Evolutionary conservation across 148 eudicot genomes (phyloP), one percentile per base, ranked within the genome.

Genomic region (Silene conica): DNA sequence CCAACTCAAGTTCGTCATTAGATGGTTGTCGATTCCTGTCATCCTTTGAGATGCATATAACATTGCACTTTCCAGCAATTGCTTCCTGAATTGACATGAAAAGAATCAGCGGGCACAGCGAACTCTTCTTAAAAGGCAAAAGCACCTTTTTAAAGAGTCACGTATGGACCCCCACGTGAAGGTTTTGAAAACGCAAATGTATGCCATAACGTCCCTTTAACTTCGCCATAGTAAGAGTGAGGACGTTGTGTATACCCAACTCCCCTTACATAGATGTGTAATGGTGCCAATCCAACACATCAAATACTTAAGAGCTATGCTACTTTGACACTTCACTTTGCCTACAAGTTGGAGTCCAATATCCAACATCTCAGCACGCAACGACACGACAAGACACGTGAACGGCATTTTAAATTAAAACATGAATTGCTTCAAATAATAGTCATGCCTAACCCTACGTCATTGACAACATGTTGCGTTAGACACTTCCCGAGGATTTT

Each of bases 1-100:
- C 90, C 85, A 69, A 61, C 71, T 82, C 60, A 73, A 88, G 69
- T 73, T 92, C 91, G 75, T 84, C 80, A n/a, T 2, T 73, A 19
- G 91, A 85, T 63, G 97, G 97, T 79, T 84, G 88, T 54, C 82
- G 84, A 69, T 90, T 92, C 77, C 91, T 83, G 61, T 58, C 76
- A 78, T 92, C 92, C 84, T 82, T 84, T 19, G 91, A 90, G 63
- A 76, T 83, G 86, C 97, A 90, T 46, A 92, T 78, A 81, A 90
- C 87, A 82, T 84, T 88, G 85, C 92, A 85, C 77, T 88, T 88
- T 16, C 91, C 96, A 52, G 87, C 85, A 73, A 92, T 87, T 50
- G 91, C 88, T 82, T 87, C 95, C 97, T 92, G 87, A 73, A 73
- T 77, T 70, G 26, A 65, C 20, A 78, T 21, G 67, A 70, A 28